These are phyloP conservation scores for Solanum chaucha DNA, from an alignment of 257 asterid genomes.

Conservation along the genomic window DNA sequence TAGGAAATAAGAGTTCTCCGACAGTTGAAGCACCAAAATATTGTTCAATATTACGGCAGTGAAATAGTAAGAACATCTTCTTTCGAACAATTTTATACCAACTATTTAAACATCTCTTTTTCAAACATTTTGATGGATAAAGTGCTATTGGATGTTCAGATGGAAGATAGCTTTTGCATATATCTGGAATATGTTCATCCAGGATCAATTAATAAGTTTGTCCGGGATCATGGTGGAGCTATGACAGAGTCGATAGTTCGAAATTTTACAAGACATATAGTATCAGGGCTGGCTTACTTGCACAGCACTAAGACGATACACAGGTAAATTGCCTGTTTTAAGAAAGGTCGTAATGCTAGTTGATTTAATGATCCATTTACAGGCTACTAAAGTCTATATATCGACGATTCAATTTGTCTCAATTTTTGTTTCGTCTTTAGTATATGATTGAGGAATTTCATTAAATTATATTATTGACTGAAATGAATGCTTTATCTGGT, in stretches of 20 bases:
- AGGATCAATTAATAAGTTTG: conserved; percentile 64
- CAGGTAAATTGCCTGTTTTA: conserved; percentile 32
- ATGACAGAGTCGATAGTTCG: conserved; percentile 80
- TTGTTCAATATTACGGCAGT: conserved; percentile 73
- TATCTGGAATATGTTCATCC: conserved; percentile 95
- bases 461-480: neutral
- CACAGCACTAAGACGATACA: conserved; percentile 74
- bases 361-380: neutral
- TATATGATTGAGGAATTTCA: neutral
- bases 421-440: neutral
- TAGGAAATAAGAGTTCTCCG: conserved; percentile 77
- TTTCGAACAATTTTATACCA: neutral
- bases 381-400: neutral
- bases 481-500: neutral
- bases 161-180: conserved; percentile 80
- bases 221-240: conserved; percentile 61
- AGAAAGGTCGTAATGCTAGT: neutral
- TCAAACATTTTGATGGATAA: neutral
- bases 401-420: neutral
- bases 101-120: neutral
- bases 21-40: conserved; percentile 71
- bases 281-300: conserved; percentile 78
- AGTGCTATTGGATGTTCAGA: conserved; percentile 22
- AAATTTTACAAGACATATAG: conserved; percentile 77
- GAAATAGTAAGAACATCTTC: conserved; percentile 50